phyloP scores from a whole-genome alignment of 2,329 filamentous ascomycete species.

The Pseudovirgaria hyperparasitica region DNA sequence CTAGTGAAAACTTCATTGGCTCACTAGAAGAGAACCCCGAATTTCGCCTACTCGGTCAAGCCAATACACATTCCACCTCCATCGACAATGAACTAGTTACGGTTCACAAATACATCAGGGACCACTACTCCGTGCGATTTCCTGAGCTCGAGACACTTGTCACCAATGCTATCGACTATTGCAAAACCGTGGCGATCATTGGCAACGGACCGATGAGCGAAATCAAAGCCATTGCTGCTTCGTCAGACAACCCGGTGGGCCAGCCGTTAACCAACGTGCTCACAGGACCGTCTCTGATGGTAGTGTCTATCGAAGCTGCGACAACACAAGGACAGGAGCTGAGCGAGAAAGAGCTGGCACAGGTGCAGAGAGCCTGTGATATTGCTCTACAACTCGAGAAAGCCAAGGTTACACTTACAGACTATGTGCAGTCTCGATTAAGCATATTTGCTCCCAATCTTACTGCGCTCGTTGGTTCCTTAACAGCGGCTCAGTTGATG shows the following conservation, averaged over 20 bases:
- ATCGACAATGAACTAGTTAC: constrained; percentile 88
- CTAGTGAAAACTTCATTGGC: constrained; percentile 56
- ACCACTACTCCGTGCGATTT: constrained; percentile 89
- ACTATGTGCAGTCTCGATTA: constrained; percentile 96
- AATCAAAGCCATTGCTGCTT: constrained; percentile 67
- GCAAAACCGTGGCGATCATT: constrained; percentile 85
- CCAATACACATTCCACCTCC: constrained; percentile 78
- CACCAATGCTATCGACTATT: constrained; percentile 86
- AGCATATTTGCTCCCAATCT: constrained; percentile 90
- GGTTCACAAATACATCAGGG: constrained; percentile 91
- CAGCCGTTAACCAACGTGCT: constrained; percentile 67
- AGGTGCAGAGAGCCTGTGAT: constrained; percentile 66
- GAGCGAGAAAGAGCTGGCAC: constrained; percentile 58
- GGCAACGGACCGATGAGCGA: constrained; percentile 85
- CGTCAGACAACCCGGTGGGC: constrained; percentile 65
- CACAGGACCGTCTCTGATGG: constrained; percentile 85
- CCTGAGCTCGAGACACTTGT: constrained; percentile 86
- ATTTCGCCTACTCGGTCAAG: constrained; percentile 77
- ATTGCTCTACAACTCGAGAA: constrained; percentile 80
- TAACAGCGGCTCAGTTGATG: constrained; percentile 91
- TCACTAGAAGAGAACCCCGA: constrained; percentile 87
- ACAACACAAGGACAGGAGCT: constrained; percentile 74
- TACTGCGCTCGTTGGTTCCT: constrained; percentile 76
- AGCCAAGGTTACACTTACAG: constrained; percentile 74
- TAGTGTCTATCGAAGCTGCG: constrained; percentile 87